Evolutionary conservation across 805 yeast species (phyloP).

Genomic region (Saturnispora diversa): DNA sequence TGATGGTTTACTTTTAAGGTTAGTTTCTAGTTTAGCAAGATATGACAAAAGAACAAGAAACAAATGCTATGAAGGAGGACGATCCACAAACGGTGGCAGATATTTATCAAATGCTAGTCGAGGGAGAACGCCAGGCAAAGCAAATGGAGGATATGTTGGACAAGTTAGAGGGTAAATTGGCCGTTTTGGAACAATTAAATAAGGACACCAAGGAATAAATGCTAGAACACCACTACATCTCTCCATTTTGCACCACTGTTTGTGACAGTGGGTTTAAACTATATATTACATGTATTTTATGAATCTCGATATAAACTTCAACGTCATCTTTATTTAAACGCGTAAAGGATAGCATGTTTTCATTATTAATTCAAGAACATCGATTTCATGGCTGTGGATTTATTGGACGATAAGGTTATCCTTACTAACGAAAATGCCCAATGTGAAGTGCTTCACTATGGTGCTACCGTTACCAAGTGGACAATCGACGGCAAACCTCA

Average conservation of each 20-base stretch:
- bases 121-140: conserved; percentile 19
- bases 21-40: too few relatives aligned
- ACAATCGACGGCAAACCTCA: conserved; percentile 61
- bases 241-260: too few relatives aligned
- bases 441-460: conserved; percentile 70
- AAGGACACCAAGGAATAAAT: too few relatives aligned
- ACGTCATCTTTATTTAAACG: conserved; percentile 1
- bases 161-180: conserved; percentile 56
- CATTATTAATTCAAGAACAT: too few relatives aligned
- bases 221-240: too few relatives aligned
- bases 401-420: conserved; percentile 53
- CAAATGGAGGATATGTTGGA: conserved; percentile 58
- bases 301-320: too few relatives aligned
- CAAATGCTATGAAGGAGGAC: neutral
- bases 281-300: too few relatives aligned
- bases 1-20: too few relatives aligned
- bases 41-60: conserved; percentile 2
- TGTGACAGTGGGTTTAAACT: too few relatives aligned
- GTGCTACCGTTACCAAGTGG: conserved; percentile 90
- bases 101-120: conserved; percentile 7
- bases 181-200: conserved; percentile 33
- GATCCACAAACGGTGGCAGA: conserved; percentile 4
- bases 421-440: conserved; percentile 45
- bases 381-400: conserved; percentile 68
- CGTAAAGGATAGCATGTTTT: too few relatives aligned